Percentiles rank a stretch among this genome's conserved stretches.
These are phyloP conservation scores for Ceratocystiopsis brevicomis DNA, from an alignment of 2,329 filamentous ascomycete species.

Conservation along the genomic window DNA sequence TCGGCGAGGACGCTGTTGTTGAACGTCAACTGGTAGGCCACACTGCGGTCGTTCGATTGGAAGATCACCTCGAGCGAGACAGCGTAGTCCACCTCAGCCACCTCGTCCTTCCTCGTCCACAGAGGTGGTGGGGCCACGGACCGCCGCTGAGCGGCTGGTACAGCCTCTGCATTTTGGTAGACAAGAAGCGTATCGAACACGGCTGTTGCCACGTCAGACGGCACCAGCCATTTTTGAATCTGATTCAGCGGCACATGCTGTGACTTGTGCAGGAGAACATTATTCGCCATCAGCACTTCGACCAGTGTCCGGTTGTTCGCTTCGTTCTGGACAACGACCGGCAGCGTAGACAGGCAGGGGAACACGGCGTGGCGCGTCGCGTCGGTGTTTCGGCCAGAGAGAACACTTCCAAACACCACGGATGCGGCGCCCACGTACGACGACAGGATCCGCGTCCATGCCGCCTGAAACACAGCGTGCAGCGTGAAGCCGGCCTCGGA, in stretches of 20 bases:
- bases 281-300: conserved; percentile 43
- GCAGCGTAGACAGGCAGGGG: conserved; percentile 68
- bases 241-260: conserved; percentile 53
- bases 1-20: conserved; percentile 43
- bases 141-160: neutral
- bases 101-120: conserved; percentile 47
- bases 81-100: conserved; percentile 55
- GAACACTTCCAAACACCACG: conserved; percentile 61
- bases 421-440: conserved; percentile 57
- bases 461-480: conserved; percentile 56
- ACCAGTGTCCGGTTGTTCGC: conserved; percentile 39
- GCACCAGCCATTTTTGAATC: conserved; percentile 49
- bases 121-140: conserved; percentile 8
- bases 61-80: conserved; percentile 67
- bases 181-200: conserved; percentile 71
- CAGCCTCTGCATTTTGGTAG: conserved; percentile 44
- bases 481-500: conserved; percentile 44
- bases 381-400: conserved; percentile 53
- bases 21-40: conserved; percentile 50
- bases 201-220: conserved; percentile 29
- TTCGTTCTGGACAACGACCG: conserved; percentile 41
- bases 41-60: conserved; percentile 15
- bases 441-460: conserved; percentile 59
- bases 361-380: conserved; percentile 43
- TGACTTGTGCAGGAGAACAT: conserved; percentile 43